Evolutionary conservation across 768 basidiomycete species (phyloP).

Genomic region (Dacryopinax primogenitus): DNA sequence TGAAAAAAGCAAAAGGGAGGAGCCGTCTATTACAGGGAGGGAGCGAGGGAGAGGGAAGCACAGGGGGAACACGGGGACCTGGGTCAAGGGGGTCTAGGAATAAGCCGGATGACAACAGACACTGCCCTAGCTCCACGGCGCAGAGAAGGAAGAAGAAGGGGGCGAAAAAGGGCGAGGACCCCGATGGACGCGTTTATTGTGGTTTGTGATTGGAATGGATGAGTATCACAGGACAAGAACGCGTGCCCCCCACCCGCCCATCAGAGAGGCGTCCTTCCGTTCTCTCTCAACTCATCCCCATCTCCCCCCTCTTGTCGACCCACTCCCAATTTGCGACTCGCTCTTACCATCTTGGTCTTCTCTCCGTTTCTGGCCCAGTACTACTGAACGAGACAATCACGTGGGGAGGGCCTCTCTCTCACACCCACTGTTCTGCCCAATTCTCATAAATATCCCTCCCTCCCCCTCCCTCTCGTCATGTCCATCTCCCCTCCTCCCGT

Average conservation of each 20-base stretch:
- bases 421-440: background rate
- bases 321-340: background rate
- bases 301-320: background rate
- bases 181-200: background rate
- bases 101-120: background rate
- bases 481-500: no score
- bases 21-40: no score
- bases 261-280: background rate
- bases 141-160: background rate
- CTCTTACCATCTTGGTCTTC: background rate
- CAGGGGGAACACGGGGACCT: background rate
- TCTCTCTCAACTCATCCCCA: background rate
- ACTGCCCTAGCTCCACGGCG: slow-evolving; percentile 7
- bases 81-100: background rate
- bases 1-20: no score
- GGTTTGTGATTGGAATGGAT: background rate
- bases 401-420: no score
- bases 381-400: no score
- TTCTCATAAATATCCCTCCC: background rate
- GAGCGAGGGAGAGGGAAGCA: background rate
- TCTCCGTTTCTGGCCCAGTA: slow-evolving; percentile 1
- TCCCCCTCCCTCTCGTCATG: no score
- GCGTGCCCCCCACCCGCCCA: background rate
- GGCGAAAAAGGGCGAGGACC: background rate
- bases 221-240: background rate